Conservation (phyloP, 2,329 filamentous ascomycete species). For the Cladosporium sp. region DNA sequence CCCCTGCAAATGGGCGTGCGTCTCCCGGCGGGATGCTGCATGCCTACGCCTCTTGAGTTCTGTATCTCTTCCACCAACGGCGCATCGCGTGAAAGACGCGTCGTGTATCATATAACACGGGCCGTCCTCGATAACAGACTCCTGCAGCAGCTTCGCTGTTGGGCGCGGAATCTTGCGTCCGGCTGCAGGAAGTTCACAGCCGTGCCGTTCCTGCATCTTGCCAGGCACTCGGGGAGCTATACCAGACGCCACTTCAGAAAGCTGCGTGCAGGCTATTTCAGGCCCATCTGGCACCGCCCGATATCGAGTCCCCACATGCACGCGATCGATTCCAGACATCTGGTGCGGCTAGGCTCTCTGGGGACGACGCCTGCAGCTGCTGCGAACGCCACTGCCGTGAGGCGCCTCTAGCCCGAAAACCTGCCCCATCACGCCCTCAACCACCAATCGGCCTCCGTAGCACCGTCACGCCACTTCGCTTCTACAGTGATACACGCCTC, state of each 20-base stretch:
- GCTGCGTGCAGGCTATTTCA: conserved; percentile 6
- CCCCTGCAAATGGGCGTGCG: too few species aligned
- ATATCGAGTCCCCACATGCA: conserved; percentile 1
- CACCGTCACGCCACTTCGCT: conserved; percentile 1
- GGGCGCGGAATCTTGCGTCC: too few species aligned
- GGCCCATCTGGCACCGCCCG: not conserved
- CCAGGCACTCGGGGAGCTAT: not conserved
- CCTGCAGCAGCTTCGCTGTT: not conserved
- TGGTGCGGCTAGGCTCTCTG: conserved; percentile 8
- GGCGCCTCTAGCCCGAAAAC: not conserved
- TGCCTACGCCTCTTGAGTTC: too few species aligned
- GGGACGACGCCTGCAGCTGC: not conserved
- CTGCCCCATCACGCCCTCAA: not conserved
- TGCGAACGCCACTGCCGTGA: conserved; percentile 1
- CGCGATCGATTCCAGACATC: conserved; percentile 4
- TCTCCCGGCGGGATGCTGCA: too few species aligned
- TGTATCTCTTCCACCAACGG: too few species aligned
- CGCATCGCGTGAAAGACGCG: too few species aligned
- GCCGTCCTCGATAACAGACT: too few species aligned
- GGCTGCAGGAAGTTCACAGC: not conserved
- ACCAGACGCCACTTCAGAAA: not conserved
- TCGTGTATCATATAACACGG: too few species aligned
- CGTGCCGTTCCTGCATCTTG: not conserved
- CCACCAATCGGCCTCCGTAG: not conserved
- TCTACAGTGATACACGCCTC: conserved; percentile 7